Conservation (phyloP, 139 green algal species). For the Axilococcus clingmanii region DNA sequence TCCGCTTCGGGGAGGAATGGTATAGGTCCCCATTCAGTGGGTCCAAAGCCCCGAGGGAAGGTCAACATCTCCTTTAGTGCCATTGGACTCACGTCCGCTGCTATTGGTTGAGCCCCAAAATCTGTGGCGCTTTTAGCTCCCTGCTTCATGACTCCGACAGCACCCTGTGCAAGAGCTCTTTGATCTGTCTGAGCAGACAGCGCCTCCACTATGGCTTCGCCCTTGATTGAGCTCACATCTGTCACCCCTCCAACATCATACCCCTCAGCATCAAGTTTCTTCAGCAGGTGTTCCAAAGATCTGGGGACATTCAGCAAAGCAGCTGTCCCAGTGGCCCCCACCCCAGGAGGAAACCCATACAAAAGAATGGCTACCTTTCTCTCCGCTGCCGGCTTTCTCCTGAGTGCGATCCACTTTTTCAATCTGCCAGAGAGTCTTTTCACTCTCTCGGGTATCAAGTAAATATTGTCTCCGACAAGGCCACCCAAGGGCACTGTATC, state of each 20-base stretch:
- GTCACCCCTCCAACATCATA: constrained; percentile 69
- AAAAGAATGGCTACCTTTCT: constrained; percentile 66
- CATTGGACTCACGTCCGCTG: constrained; percentile 41
- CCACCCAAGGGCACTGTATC: constrained; percentile 82
- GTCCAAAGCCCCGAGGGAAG: constrained; percentile 66
- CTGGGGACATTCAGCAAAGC: constrained; percentile 94
- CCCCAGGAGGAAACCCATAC: constrained; percentile 94
- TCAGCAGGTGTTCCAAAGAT: constrained; percentile 63
- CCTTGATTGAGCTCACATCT: constrained; percentile 37
- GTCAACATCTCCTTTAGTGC: constrained; percentile 62
- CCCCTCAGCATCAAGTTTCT: constrained; percentile 46
- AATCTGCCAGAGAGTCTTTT: constrained; percentile 56
- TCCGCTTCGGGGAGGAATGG: constrained; percentile 74
- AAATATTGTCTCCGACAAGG: constrained; percentile 89
- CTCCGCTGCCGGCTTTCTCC: constrained; percentile 33
- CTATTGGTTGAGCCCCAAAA: constrained; percentile 19
- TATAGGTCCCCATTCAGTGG: constrained; percentile 83
- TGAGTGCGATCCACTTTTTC: constrained; percentile 61
- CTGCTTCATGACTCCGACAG: constrained; percentile 16
- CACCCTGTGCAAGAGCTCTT: constrained; percentile 19
- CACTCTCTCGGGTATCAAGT: constrained; percentile 78
- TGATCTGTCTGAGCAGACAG: constrained; percentile 31
- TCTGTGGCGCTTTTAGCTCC: constrained; percentile 10
- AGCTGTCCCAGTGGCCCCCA: constrained; percentile 90
- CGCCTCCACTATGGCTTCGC: constrained; percentile 56